phyloP scores from a whole-genome alignment of 768 basidiomycete genomes.

The Exsudoporus frostii region DNA sequence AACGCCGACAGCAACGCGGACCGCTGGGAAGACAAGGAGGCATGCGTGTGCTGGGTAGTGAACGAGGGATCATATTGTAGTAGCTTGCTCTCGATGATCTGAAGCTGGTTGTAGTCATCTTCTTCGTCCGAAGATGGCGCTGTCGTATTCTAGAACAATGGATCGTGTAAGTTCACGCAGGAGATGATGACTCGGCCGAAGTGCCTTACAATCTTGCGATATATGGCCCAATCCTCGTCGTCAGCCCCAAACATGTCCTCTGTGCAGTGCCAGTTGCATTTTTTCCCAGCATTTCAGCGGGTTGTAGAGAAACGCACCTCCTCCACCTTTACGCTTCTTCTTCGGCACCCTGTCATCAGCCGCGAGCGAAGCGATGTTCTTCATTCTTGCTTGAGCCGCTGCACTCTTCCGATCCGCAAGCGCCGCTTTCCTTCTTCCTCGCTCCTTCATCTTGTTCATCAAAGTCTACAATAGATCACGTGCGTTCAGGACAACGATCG shows the following conservation, averaged over 20 bases:
- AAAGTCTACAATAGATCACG: slow-evolving; percentile 47
- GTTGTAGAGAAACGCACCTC: slow-evolving; percentile 48
- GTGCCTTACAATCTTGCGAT: slow-evolving; percentile 84
- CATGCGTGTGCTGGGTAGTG: slow-evolving; percentile 76
- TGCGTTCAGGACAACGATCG: neutral
- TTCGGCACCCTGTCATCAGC: slow-evolving; percentile 80
- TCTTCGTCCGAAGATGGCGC: slow-evolving; percentile 86
- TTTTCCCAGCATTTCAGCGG: neutral
- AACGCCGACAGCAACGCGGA: slow-evolving; percentile 88
- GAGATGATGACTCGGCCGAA: neutral
- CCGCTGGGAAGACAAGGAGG: slow-evolving; percentile 68
- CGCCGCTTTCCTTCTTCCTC: slow-evolving; percentile 74
- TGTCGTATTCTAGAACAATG: slow-evolving; percentile 54
- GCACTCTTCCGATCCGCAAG: slow-evolving; percentile 91
- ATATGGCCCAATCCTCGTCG: slow-evolving; percentile 97
- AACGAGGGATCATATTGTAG: slow-evolving; percentile 84
- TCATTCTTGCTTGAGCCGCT: slow-evolving; percentile 94
- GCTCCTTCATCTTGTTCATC: slow-evolving; percentile 82
- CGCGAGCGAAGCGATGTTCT: slow-evolving; percentile 89
- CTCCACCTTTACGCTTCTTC: slow-evolving; percentile 80
- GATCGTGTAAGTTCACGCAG: neutral
- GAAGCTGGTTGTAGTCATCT: slow-evolving; percentile 70
- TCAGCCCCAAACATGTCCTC: slow-evolving; percentile 94
- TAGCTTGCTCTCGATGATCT: slow-evolving; percentile 74
- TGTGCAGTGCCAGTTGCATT: slow-evolving; percentile 24